These are phyloP conservation scores for Sophora flavescens DNA, from an alignment of 306 rosid genomes.

Conservation along the genomic window DNA sequence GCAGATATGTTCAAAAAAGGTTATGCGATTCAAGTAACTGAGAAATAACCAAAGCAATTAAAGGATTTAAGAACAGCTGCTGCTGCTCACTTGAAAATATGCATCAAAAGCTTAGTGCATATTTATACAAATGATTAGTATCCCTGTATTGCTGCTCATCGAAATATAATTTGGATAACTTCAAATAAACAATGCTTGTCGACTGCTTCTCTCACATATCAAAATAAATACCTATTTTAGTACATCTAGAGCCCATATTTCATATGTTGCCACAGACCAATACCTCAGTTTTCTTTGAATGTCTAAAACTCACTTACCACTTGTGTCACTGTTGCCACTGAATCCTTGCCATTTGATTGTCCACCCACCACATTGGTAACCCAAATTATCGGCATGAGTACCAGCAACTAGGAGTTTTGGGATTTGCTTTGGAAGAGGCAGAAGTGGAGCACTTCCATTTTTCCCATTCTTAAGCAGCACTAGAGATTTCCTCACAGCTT, in stretches of 20 bases:
- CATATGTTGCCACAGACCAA: not conserved
- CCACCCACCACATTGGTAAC: slow-evolving; percentile 99
- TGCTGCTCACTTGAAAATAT: slow-evolving; percentile 18
- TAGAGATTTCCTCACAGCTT: slow-evolving; percentile 93
- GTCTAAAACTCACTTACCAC: slow-evolving; percentile 63
- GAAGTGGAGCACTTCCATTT: slow-evolving; percentile 65
- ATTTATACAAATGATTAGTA: not conserved
- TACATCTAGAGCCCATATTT: slow-evolving; percentile 4
- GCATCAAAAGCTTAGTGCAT: slow-evolving; percentile 6
- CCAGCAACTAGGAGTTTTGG: slow-evolving; percentile 83
- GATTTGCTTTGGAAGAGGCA: slow-evolving; percentile 84
- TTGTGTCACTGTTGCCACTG: slow-evolving; percentile 74
- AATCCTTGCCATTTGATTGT: slow-evolving; percentile 97
- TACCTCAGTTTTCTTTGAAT: slow-evolving; percentile 16
- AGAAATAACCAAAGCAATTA: slow-evolving; percentile 3
- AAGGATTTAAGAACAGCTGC: not conserved
- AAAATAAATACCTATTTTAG: not conserved
- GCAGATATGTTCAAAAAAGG: not conserved
- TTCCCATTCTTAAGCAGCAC: slow-evolving; percentile 94
- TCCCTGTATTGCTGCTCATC: not conserved
- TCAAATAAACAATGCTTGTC: slow-evolving; percentile 1
- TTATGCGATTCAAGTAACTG: not conserved
- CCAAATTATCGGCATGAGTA: slow-evolving; percentile 92
- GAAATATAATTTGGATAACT: slow-evolving; percentile 4
- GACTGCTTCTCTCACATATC: not conserved